These are phyloP conservation scores for Periconia digitata DNA, from an alignment of 2,329 filamentous ascomycete species.

Conservation along the genomic window DNA sequence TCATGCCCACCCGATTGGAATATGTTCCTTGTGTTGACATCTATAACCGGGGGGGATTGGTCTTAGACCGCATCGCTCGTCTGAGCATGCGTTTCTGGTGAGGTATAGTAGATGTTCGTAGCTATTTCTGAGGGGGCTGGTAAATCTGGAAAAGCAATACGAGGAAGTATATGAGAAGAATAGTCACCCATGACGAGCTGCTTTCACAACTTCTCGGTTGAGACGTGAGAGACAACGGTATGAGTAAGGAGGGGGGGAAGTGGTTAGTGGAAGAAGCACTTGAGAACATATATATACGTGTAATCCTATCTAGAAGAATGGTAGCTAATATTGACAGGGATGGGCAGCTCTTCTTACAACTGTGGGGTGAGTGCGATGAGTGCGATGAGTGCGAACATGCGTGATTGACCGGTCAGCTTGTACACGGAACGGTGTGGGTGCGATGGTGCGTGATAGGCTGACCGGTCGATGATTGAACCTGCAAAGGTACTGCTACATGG, in stretches of 20 bases:
- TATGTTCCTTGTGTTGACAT: not conserved
- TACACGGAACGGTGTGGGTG: not conserved
- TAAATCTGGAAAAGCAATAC: no score
- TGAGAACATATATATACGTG: not conserved
- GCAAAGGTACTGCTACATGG: not conserved
- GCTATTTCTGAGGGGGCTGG: no score
- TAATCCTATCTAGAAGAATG: not conserved
- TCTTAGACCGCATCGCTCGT: no score
- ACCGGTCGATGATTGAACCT: not conserved
- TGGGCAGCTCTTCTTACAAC: not conserved
- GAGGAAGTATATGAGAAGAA: no score
- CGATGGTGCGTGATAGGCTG: conserved; percentile 5
- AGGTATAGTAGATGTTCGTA: no score
- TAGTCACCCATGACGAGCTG: no score
- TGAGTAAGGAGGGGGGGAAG: not conserved
- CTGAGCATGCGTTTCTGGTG: no score
- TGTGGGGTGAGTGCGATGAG: not conserved
- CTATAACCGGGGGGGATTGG: not conserved
- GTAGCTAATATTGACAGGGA: not conserved
- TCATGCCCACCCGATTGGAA: not conserved
- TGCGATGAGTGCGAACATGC: not conserved
- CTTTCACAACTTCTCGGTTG: no score
- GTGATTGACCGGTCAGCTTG: not conserved
- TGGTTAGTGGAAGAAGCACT: not conserved
- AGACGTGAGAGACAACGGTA: no score